Evolutionary conservation across 2,329 filamentous ascomycete genomes (phyloP).

Genomic region (Scytalidium lignicola): DNA sequence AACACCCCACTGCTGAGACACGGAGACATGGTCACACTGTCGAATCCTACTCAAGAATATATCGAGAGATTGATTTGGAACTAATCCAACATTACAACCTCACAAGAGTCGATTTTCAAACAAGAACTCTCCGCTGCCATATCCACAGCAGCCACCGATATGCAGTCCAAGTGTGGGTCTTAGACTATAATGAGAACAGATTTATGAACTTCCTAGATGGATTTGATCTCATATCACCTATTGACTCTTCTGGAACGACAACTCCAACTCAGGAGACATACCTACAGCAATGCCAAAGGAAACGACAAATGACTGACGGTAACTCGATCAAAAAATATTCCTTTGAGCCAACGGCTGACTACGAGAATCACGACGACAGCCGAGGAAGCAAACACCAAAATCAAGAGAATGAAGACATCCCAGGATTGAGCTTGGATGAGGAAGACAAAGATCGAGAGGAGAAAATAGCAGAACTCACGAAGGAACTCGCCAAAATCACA

Average conservation of each 20-base stretch:
- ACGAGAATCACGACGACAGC: neutral
- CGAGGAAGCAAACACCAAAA: neutral
- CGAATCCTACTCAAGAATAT: neutral
- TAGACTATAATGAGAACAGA: neutral
- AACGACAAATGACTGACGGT: neutral
- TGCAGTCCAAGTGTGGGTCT: neutral
- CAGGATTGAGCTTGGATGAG: neutral
- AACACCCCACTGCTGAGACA: neutral
- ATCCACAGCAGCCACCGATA: neutral
- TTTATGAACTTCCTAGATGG: neutral
- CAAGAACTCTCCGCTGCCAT: neutral
- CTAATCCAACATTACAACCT: neutral
- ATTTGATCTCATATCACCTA: neutral
- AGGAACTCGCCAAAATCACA: neutral
- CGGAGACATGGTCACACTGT: neutral
- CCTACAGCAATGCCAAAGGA: neutral
- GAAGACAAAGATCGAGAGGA: neutral
- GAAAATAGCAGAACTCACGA: neutral
- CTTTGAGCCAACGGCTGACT: neutral
- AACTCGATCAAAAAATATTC: no score
- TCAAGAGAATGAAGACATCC: neutral
- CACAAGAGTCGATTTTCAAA: neutral
- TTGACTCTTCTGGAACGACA: neutral
- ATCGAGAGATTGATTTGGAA: neutral
- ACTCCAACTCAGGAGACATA: neutral